Conservation (phyloP, 352 stramenopile species). For the Phytopythium mirpurense region DNA sequence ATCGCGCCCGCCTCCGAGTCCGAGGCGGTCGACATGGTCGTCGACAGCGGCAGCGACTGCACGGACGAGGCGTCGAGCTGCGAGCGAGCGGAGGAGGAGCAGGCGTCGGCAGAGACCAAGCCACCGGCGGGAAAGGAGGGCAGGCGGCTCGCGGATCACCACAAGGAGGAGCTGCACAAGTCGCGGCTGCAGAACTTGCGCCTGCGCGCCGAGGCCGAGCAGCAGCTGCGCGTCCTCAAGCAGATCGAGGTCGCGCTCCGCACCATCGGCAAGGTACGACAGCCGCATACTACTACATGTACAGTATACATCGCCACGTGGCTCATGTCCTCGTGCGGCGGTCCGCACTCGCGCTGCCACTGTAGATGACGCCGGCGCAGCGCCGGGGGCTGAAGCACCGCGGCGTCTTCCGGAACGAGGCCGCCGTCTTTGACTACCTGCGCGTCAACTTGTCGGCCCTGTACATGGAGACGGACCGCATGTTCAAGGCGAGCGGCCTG, state of each 20-base stretch:
- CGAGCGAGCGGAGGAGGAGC: too few species aligned
- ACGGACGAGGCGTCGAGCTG: background rate
- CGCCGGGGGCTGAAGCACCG: background rate
- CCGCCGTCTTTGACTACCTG: slow-evolving; percentile 27
- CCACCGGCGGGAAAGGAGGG: slow-evolving; percentile 5
- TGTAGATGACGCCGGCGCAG: slow-evolving; percentile 1
- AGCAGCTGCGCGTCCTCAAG: slow-evolving; percentile 31
- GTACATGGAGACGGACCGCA: slow-evolving; percentile 18
- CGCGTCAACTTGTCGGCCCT: slow-evolving; percentile 17
- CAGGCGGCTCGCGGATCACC: slow-evolving; percentile 22
- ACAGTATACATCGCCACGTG: too few species aligned
- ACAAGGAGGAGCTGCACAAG: slow-evolving; percentile 23
- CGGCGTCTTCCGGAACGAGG: slow-evolving; percentile 15
- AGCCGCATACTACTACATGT: too few species aligned
- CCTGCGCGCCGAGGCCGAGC: slow-evolving; percentile 23
- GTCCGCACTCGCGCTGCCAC: too few species aligned
- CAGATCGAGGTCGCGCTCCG: slow-evolving; percentile 29
- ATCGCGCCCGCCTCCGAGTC: slow-evolving; percentile 4
- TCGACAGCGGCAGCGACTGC: background rate
- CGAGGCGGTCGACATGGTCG: background rate
- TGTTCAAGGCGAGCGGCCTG: slow-evolving; percentile 18
- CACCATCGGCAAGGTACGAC: slow-evolving; percentile 20
- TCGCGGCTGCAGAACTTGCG: slow-evolving; percentile 27
- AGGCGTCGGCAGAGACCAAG: too few species aligned
- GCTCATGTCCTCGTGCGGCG: too few species aligned